Evolutionary conservation across 2,329 filamentous ascomycete genomes (phyloP).

Genomic region (Aspergillus hortae): DNA sequence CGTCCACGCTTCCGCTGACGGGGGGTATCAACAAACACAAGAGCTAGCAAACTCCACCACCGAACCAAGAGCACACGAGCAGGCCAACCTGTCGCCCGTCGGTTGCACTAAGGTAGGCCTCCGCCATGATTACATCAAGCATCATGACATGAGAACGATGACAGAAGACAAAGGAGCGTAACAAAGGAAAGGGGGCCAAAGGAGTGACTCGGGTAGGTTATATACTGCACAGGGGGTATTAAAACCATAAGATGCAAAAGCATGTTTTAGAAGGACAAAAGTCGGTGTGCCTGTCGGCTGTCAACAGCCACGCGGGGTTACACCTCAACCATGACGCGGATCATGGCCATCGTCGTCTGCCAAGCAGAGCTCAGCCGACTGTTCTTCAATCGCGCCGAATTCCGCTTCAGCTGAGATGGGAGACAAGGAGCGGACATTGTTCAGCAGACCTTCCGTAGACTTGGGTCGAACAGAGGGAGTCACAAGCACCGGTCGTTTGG

Average conservation of each 20-base stretch:
- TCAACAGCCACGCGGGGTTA: neutral
- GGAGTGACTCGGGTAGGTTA: constrained; percentile 11
- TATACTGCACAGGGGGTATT: constrained; percentile 8
- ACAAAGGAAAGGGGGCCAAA: constrained; percentile 9
- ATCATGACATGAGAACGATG: constrained; percentile 6
- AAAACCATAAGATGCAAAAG: constrained; percentile 5
- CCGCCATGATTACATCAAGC: constrained; percentile 11
- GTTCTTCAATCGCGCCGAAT: constrained; percentile 29
- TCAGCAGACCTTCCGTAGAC: constrained; percentile 59
- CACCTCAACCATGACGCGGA: constrained; percentile 13
- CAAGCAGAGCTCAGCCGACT: constrained; percentile 50
- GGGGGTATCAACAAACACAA: constrained; percentile 25
- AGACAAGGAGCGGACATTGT: constrained; percentile 44
- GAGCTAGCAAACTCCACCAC: constrained; percentile 14
- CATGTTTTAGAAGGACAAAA: constrained; percentile 1
- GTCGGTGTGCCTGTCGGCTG: neutral
- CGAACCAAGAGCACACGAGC: constrained; percentile 6
- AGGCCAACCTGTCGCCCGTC: neutral
- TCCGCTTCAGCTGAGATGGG: constrained; percentile 33
- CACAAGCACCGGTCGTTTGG: constrained; percentile 62
- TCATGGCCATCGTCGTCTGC: constrained; percentile 42
- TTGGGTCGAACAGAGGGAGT: constrained; percentile 56
- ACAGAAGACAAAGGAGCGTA: neutral
- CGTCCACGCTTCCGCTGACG: constrained; percentile 21
- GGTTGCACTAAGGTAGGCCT: constrained; percentile 2